Base-by-base conservation (phyloP, 805 yeast genomes). In the Saccharomycopsis microspora region DNA sequence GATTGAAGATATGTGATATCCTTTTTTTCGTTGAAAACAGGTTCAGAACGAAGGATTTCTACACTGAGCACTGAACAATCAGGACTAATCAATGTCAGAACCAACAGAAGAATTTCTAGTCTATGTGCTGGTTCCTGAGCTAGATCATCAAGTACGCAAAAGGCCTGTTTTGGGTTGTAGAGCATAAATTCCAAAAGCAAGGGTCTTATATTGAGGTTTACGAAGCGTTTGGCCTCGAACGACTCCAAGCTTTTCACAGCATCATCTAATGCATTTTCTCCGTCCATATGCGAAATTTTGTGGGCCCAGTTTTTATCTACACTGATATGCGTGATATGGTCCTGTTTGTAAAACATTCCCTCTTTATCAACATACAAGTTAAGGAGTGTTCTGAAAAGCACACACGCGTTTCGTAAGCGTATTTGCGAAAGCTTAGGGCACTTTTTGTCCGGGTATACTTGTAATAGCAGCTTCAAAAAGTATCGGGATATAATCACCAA, bases 121-220 rank as follows among this genome's bases (percentile, higher is more conserved):
- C 54, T 28, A 7, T 8, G 10, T 5, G 19, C 30, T 28, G 52
- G 47, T 10, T 41, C 33, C 32, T 46, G 43, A 19, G 46, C 38
- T 34, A 43, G 49, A 34, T 49, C 54, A 38, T 49, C 38, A n/a
- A 51, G 39, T 11, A 51, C 36, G 42, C 49, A 49, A 30, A 49
- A 49, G 5, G 44, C 48, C 3, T 43, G 30, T 45, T 43, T 39
- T 8, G 54, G 53, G n/a, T 49, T 45, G 28, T 36, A 31, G n/a
- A 46, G 5, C 45, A 46, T 42, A 33, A 51, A 51, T 29, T 51
- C 54, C 4, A 49, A 27, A 5, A 51, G 44, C 10, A 51, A 30
- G 5, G 47, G 41, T n/a, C 54, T 31, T 28, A 49, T 45, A 33
- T 51, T 51, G n/a, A 51, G 40, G 36, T 51, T 51, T 29, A 51